Evolutionary conservation across 1,139 yeast genomes (phyloP), one percentile per base, ranked within the genome.

Genomic region (Hemisphaericaspora xylofermentans): DNA sequence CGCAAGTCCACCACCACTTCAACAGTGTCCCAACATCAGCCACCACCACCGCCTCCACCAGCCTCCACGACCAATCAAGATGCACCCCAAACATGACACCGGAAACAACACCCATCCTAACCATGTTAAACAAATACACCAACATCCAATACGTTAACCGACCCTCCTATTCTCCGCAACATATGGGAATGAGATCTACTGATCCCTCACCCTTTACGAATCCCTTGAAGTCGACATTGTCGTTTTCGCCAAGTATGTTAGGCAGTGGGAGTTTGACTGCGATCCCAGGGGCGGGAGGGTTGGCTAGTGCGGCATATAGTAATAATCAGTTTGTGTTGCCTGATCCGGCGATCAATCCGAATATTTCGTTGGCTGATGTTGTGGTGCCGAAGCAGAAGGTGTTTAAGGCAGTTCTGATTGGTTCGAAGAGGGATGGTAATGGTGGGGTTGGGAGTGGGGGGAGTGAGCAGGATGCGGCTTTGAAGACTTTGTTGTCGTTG

Each of bases 71-170:
- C 7, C 16, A 17, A 60, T 41, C 40, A 49, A 58, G 71, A 17
- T 73, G 74, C 7, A 66, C 73, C 15, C 77, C 78, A 1, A 69
- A 66, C 12, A 58, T 68, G 31, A 70, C 76, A 5, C 75, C 76
- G n/a, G 69, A 68, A 42, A 68, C 68, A 55, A 63, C 64, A 14
- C 76, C 72, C 29, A 55, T 60, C 35, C 53, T 63, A 40, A 54
- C 64, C 29, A 50, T 67, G 53, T 54, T 63, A 42, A 58, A 61
- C 41, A 57, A 57, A 42, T 58, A 60, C 43, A 38, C 42, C 7
- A 31, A 31, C n/a, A 34, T 38, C 2, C 31, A 38, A 16, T 15
- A 34, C 15, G 22, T 16, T 3, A 16, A n/a, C 2, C 8, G 47
- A 35, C 43, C 45, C 22, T 48, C 54, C 5, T 36, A 34, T n/a